Base-by-base conservation (phyloP, 805 yeast genomes). In the Ogataea minuta region DNA sequence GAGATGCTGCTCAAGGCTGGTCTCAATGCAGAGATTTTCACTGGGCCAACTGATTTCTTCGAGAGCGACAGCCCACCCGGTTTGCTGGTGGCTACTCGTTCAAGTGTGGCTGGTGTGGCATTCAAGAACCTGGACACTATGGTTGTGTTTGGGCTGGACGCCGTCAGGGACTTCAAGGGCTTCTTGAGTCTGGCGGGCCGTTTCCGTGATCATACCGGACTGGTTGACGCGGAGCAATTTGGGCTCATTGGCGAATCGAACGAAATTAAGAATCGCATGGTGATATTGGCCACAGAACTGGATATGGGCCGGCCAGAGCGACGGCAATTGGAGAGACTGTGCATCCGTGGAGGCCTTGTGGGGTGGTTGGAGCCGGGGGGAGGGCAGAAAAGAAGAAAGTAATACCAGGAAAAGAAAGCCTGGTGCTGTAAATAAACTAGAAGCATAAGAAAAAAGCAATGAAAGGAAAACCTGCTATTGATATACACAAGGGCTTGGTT, bases 121-220 rank as follows among this genome's bases (percentile, higher is more conserved):
- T 52, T 63, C 34, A 45, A 52, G 21, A 55, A 55, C 3, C 41
- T 62, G n/a, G 40, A 51, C 8, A 42, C 50, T 6, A 47, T 59
- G 1, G 36, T 65, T 11, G 43, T 59, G 15, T 44, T 64, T 5
- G 70, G 70, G 2, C 39, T 59, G 7, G 66, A 65, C 35, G 41
- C 62, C 1, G 45, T 65, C 7, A 49, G 54, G 32, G 54, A 46
- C 28, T 20, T 41, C 3, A 31, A 49, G 1, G 38, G 44, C 8
- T 49, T 64, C 29, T 49, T 53, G 2, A 43, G 44, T 13, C 31
- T 63, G 1, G 46, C 52, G 1, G 61, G 65, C 3, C 46, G 64
- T 27, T 49, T 58, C 38, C 49, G 67, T 27, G 31, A 39, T 31
- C 1, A 6, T 4, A 20, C 38, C 2, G 61, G 61, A 2, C 16